A percentile compares a stretch with the other conserved stretches of the same genome.
Conservation (phyloP, 805 yeast species). For the Ogataea ganodermae region DNA sequence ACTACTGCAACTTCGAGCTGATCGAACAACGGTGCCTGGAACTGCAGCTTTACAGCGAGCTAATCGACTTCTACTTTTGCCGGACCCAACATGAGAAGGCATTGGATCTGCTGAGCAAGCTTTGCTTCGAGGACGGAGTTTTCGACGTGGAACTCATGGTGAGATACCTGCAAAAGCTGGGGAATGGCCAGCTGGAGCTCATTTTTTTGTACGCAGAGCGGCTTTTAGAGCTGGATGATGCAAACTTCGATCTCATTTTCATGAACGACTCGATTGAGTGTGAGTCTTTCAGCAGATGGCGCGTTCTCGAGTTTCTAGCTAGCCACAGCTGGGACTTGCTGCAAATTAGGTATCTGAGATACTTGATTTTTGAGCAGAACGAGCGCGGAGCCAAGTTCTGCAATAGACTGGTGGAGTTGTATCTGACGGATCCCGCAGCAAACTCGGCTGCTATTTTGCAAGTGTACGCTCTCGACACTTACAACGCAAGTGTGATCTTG, state of each 20-base stretch:
- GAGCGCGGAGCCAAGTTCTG: slow-evolving; percentile 42
- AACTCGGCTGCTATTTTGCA: slow-evolving; percentile 36
- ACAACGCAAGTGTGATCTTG: slow-evolving; percentile 41
- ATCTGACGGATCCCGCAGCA: slow-evolving; percentile 35
- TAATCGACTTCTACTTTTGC: slow-evolving; percentile 77
- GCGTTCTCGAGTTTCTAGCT: slow-evolving; percentile 56
- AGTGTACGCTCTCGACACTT: slow-evolving; percentile 37
- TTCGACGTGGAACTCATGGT: slow-evolving; percentile 49
- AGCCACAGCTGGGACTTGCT: slow-evolving; percentile 23
- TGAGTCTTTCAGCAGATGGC: slow-evolving; percentile 53
- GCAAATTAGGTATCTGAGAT: slow-evolving; percentile 53
- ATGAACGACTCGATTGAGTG: slow-evolving; percentile 64
- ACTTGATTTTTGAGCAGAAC: slow-evolving; percentile 43
- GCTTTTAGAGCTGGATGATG: slow-evolving; percentile 43
- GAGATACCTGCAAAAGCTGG: slow-evolving; percentile 59
- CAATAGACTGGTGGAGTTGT: slow-evolving; percentile 46
- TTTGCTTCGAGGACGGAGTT: slow-evolving; percentile 29
- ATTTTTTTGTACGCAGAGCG: slow-evolving; percentile 59
- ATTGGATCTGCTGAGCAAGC: slow-evolving; percentile 52
- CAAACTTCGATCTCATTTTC: slow-evolving; percentile 53
- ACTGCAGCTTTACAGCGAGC: slow-evolving; percentile 58
- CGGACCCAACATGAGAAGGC: slow-evolving; percentile 66
- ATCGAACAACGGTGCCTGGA: slow-evolving; percentile 57
- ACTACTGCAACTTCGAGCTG: slow-evolving; percentile 65
- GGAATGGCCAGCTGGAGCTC: slow-evolving; percentile 48